These are phyloP conservation scores for Akanthomyces dipterigenus DNA, from an alignment of 2,329 filamentous ascomycete species.

Conservation along the genomic window DNA sequence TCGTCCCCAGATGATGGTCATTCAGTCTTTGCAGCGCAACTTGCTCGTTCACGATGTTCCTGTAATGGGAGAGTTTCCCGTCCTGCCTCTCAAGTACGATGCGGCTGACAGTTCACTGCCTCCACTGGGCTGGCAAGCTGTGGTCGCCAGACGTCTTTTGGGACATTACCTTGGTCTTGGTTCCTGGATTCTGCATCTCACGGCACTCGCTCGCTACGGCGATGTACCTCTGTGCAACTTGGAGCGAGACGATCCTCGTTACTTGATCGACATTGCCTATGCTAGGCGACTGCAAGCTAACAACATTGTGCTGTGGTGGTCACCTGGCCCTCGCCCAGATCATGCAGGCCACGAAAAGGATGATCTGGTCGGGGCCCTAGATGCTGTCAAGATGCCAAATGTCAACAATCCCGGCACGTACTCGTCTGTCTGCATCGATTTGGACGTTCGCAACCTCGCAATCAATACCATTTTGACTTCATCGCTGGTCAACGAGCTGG, in stretches of 20 bases:
- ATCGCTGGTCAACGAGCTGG: slow-evolving; percentile 91
- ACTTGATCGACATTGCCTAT: slow-evolving; percentile 93
- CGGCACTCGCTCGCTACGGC: slow-evolving; percentile 82
- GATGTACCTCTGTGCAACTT: slow-evolving; percentile 94
- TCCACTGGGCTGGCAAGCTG: slow-evolving; percentile 87
- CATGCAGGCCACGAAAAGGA: slow-evolving; percentile 95
- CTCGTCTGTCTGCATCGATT: slow-evolving; percentile 90
- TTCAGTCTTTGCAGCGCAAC: slow-evolving; percentile 82
- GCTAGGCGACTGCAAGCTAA: slow-evolving; percentile 83
- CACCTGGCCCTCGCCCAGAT: slow-evolving; percentile 75
- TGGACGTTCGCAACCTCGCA: slow-evolving; percentile 87
- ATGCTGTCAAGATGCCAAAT: slow-evolving; percentile 84
- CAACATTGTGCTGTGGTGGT: slow-evolving; percentile 97
- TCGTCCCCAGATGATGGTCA: slow-evolving; percentile 72
- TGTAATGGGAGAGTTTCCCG: slow-evolving; percentile 74
- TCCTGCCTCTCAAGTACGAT: slow-evolving; percentile 75
- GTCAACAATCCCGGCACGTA: slow-evolving; percentile 93
- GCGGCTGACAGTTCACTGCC: slow-evolving; percentile 79
- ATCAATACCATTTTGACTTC: slow-evolving; percentile 98
- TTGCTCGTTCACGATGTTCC: slow-evolving; percentile 81
- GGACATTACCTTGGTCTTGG: slow-evolving; percentile 90
- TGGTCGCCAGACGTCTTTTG: slow-evolving; percentile 78
- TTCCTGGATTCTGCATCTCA: slow-evolving; percentile 83
- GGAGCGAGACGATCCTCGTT: slow-evolving; percentile 87
- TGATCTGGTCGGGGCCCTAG: slow-evolving; percentile 74